Base-by-base conservation (phyloP, 2,329 filamentous ascomycete species). In the Ceratocystis albifundus region DNA sequence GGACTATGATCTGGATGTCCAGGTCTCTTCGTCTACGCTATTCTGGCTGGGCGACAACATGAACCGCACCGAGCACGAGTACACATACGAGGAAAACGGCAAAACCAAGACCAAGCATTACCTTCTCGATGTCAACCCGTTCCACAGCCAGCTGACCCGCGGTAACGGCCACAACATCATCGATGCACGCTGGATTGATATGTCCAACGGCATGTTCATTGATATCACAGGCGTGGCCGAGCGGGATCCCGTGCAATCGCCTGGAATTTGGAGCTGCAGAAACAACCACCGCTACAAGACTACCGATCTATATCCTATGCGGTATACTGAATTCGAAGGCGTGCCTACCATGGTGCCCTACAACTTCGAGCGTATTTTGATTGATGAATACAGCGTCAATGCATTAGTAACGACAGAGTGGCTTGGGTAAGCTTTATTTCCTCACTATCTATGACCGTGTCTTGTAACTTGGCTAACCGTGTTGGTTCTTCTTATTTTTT, bases 1-100 rank as follows among this genome's bases (percentile, higher is more conserved):
- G 89, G 89, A 94, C 74, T 88, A 85, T 78, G 90, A 95, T 74
- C 78, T 94, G 59, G 90, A 95, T 74, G 88, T 89, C 0, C 90
- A 94, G 75, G 85, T 94, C 32, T 84, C 85, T 20, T 82, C 81
- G 66, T 77, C 79, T 41, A 91, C 89, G 0, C 79, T 94, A 59
- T 74, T 78, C 45, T 84, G 84, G 74, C 78, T 94, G 30, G 88
- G 80, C 41, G 76, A 83, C 66, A 77, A 84, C 69, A 80, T 85
- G 74, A 94, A 94, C 76, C 82, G 83, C 70, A 91, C 88, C 1
- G 78, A 80, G 48, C 81, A 88, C 74, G 75, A 77, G 32, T 89
- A 84, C 74, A 73, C 72, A 57, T 80, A 76, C 70, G 72, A 81
- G 70, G 72, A 77, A 17, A 80, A 79, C 61, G 76, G 74, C 45